phyloP scores from a whole-genome alignment of 2,329 filamentous ascomycete genomes.

The Pseudonectria foliicola region DNA sequence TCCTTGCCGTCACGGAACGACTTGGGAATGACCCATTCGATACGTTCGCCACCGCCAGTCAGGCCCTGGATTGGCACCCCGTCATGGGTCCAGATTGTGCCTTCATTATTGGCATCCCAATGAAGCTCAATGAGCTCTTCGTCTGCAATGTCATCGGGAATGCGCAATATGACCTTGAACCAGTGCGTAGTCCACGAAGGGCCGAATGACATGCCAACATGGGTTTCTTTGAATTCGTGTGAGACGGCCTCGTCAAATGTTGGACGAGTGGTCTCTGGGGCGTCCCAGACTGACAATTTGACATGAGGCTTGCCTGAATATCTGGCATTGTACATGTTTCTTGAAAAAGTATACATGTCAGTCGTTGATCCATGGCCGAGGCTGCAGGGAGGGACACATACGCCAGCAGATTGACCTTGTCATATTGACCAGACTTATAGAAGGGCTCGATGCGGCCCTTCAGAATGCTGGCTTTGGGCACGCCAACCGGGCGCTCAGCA shows the following conservation, averaged over 20 bases:
- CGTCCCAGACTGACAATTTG: conserved; percentile 79
- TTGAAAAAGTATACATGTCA: conserved; percentile 14
- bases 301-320: conserved; percentile 65
- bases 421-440: conserved; percentile 71
- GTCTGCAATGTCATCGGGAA: conserved; percentile 64
- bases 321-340: conserved; percentile 33
- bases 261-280: conserved; percentile 70
- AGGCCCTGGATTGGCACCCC: conserved; percentile 88
- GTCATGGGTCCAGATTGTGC: conserved; percentile 85
- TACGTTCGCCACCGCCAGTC: conserved; percentile 80
- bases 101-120: conserved; percentile 93
- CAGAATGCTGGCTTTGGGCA: conserved; percentile 81
- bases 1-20: conserved; percentile 76
- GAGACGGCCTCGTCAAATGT: conserved; percentile 76
- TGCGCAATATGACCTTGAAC: conserved; percentile 77
- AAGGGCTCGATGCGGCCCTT: conserved; percentile 77
- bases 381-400: conserved; percentile 32
- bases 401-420: conserved; percentile 65
- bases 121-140: conserved; percentile 88
- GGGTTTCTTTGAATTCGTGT: conserved; percentile 67
- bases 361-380: conserved; percentile 4
- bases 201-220: conserved; percentile 74
- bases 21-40: conserved; percentile 85
- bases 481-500: conserved; percentile 54
- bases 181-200: conserved; percentile 97